Conservation (phyloP, 768 basidiomycete species). For the Hericium erinaceus region DNA sequence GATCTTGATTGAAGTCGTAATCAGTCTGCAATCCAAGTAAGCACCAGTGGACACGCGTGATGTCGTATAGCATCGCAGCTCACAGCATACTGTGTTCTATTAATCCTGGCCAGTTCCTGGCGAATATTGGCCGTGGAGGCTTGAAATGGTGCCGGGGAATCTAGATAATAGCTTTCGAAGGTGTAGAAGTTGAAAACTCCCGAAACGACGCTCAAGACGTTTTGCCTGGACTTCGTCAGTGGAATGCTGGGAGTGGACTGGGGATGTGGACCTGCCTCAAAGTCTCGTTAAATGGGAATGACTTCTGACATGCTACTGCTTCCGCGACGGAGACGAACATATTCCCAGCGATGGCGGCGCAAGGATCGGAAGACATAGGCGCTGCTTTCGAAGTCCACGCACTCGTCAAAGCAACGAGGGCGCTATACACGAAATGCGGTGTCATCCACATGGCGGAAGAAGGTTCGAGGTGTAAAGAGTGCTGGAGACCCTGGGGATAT, state of each 20-base stretch:
- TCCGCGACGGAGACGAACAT: constrained; percentile 41
- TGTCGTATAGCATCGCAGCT: not conserved
- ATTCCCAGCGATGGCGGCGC: constrained; percentile 26
- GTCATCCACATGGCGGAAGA: not conserved
- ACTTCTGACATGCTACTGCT: constrained; percentile 34
- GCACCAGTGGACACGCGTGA: not conserved
- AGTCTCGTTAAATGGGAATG: constrained; percentile 32
- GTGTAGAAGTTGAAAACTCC: constrained; percentile 31
- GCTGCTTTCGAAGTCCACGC: not conserved
- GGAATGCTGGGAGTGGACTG: not conserved
- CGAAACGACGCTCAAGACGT: constrained; percentile 25
- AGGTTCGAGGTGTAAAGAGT: no score
- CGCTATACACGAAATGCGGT: not conserved
- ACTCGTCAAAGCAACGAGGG: not conserved
- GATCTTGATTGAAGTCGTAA: constrained; percentile 52
- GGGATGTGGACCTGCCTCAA: not conserved
- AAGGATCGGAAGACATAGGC: constrained; percentile 20
- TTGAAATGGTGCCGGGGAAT: constrained; percentile 28
- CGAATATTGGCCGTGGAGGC: constrained; percentile 48
- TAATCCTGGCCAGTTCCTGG: constrained; percentile 37
- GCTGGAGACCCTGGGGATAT: no score
- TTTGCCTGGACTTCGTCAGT: constrained; percentile 18
- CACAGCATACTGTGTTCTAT: constrained; percentile 38
- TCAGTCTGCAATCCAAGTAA: constrained; percentile 37
- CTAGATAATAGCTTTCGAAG: constrained; percentile 29